Evolutionary conservation across 2,329 filamentous ascomycete genomes (phyloP).

Genomic region (Ophiostoma novo-ulmi): DNA sequence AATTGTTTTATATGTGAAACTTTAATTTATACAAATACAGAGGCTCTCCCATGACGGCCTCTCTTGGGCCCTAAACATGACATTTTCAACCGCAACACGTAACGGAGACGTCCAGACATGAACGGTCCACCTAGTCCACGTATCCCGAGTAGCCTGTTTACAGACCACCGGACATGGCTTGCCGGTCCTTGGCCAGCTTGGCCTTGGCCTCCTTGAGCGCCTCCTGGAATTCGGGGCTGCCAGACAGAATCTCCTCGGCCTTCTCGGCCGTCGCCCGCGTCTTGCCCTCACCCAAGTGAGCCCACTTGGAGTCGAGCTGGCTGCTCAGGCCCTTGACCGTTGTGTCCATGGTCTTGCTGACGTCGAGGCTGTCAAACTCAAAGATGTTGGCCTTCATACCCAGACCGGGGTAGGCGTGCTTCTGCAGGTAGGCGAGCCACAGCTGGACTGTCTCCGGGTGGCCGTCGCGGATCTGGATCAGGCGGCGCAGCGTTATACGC

Average conservation of each 20-base stretch:
- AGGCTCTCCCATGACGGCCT: conserved; percentile 1
- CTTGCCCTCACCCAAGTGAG: conserved; percentile 51
- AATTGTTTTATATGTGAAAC: conserved; percentile 3
- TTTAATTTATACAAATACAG: conserved; percentile 19
- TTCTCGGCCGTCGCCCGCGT: conserved; percentile 48
- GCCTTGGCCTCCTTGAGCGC: conserved; percentile 13
- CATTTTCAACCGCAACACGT: not conserved
- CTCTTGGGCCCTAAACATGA: not conserved
- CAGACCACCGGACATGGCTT: conserved; percentile 10
- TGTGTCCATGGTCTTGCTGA: conserved; percentile 49
- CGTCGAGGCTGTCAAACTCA: conserved; percentile 68
- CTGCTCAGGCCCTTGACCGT: conserved; percentile 41
- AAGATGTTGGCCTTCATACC: conserved; percentile 99
- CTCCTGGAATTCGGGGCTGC: conserved; percentile 16
- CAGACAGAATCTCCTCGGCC: conserved; percentile 52
- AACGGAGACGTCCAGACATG: not conserved
- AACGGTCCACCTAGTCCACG: not conserved
- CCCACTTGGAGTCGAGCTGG: conserved; percentile 49
- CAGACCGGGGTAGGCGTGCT: conserved; percentile 91
- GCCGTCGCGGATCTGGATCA: conserved; percentile 91
- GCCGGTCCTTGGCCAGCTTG: conserved; percentile 17
- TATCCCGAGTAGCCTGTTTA: not conserved
- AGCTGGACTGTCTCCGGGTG: conserved; percentile 81
- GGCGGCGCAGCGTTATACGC: conserved; percentile 73
- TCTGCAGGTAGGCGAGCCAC: conserved; percentile 88